phyloP scores from a whole-genome alignment of 208 protist species.

The Wallacemonas collosoma region DNA sequence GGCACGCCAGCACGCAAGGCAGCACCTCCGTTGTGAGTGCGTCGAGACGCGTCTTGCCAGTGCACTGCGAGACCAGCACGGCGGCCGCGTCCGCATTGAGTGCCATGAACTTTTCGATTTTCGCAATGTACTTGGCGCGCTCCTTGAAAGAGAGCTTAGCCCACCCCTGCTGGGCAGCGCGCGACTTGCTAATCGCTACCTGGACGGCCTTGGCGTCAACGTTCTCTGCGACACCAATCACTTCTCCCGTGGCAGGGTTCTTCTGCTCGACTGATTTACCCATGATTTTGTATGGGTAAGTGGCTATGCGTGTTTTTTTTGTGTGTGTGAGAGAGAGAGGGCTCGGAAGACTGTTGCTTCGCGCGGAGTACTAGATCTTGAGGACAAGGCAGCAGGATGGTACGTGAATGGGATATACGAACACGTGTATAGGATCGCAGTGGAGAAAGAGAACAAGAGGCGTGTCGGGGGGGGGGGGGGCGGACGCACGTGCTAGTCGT shows the following conservation, averaged over 20 bases:
- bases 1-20: slow-evolving; percentile 54
- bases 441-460: no score
- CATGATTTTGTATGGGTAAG: slow-evolving; percentile 18
- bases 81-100: slow-evolving; percentile 54
- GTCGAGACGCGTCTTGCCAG: slow-evolving; percentile 73
- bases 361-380: no score
- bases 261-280: slow-evolving; percentile 35
- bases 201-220: slow-evolving; percentile 34
- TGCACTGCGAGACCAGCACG: slow-evolving; percentile 56
- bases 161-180: slow-evolving; percentile 67
- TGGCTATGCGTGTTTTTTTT: slow-evolving; percentile 18
- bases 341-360: no score
- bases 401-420: no score
- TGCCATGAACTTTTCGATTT: slow-evolving; percentile 63
- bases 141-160: slow-evolving; percentile 48
- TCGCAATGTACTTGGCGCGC: slow-evolving; percentile 49
- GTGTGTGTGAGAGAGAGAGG: slow-evolving; percentile 21
- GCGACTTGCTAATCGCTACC: slow-evolving; percentile 35
- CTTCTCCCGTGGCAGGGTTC: slow-evolving; percentile 70
- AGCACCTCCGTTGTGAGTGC: slow-evolving; percentile 77
- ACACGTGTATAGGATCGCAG: no score
- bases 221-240: slow-evolving; percentile 30
- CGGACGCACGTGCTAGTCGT: no score
- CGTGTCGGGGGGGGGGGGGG: no score
- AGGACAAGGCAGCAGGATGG: no score